Percentiles rank a stretch among this genome's conserved stretches.
phyloP scores from a whole-genome alignment of 2,329 filamentous ascomycete genomes.

The Ophiostoma australiae region DNA sequence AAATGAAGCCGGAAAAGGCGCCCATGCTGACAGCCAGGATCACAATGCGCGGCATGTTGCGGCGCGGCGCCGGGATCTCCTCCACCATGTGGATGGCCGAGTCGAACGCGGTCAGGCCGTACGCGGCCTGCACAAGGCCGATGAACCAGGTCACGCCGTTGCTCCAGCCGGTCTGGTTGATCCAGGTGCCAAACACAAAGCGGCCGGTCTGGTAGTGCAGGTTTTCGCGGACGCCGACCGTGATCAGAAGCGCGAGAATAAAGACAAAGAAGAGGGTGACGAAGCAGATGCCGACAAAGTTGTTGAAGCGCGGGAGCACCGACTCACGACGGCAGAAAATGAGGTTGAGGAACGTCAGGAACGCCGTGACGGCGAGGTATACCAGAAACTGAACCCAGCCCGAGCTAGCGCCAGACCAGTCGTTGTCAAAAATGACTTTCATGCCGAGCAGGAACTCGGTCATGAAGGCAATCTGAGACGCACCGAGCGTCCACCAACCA shows the following conservation, averaged over 20 bases:
- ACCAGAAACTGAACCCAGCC: conserved; percentile 42
- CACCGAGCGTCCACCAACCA: conserved; percentile 27
- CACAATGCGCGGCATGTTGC: conserved; percentile 34
- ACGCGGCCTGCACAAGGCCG: conserved; percentile 38
- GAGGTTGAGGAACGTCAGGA: conserved; percentile 31
- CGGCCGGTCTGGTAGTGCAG: conserved; percentile 29
- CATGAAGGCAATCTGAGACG: conserved; percentile 26
- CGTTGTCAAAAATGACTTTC: conserved; percentile 26
- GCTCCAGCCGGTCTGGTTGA: conserved; percentile 37
- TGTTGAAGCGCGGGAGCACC: conserved; percentile 50
- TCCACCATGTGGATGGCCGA: conserved; percentile 38
- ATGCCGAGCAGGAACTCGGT: conserved; percentile 26
- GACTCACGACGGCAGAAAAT: conserved; percentile 44
- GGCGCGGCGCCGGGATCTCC: conserved; percentile 34
- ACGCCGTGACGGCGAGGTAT: conserved; percentile 42
- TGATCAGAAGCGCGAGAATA: conserved; percentile 32
- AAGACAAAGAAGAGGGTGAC: conserved; percentile 35
- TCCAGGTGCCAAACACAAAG: conserved; percentile 34
- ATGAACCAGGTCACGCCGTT: conserved; percentile 30
- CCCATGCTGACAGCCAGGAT: conserved; percentile 34
- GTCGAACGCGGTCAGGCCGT: conserved; percentile 32
- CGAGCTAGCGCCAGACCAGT: conserved; percentile 22
- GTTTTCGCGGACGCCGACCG: conserved; percentile 23
- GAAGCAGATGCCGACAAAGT: conserved; percentile 48
- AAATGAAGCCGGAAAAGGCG: conserved; percentile 34